Base-by-base conservation (phyloP, 129 eudicot genomes). In the Helichrysum umbraculigerum region DNA sequence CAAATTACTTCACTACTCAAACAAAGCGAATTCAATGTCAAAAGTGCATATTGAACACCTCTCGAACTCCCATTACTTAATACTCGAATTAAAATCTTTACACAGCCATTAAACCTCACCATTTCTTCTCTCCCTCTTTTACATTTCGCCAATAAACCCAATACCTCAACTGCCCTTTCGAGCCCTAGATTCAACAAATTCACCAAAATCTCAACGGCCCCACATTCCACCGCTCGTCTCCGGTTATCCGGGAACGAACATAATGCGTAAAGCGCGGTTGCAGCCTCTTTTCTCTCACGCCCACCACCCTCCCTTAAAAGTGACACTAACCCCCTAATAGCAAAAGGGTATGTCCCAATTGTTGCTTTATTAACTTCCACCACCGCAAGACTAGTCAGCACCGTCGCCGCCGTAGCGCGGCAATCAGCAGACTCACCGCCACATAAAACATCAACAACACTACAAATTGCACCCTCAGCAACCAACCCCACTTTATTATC, bases 311-410 rank as follows among this genome's bases (percentile, higher is more conserved):
- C 81, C 12, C 67, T 51, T 7, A 95, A 34, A 19, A 91, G 87
- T 39, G 65, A n/a, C 51, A 95, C 83, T 7, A 95, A 56, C 44
- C 90, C 84, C 20, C 86, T 71, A 30, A 95, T 88, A 1, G 94
- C 92, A 80, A 83, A 83, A 14, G 97, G 97, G 78, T 87, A 86
- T 0, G 97, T 87, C 16, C 99, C 99, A 66, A 95, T 95, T 3
- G 99, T 91, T 15, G 91, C 97, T 69, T 89, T 91, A 72, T 95
- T 95, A 10, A 95, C 99, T 47, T 95, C 97, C 85, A 95, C 90
- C 54, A 95, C 96, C 54, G 97, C 97, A 14, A 95, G 80, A 74
- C 97, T 91, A 0, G 99, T 95, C 79, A 95, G 33, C 68, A 90
- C 85, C 4, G 99, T 95, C 30, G 99, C 97, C 6, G 99, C 99